Base-by-base conservation (phyloP, 345 rosid genomes). In the Rubroshorea leprosula region DNA sequence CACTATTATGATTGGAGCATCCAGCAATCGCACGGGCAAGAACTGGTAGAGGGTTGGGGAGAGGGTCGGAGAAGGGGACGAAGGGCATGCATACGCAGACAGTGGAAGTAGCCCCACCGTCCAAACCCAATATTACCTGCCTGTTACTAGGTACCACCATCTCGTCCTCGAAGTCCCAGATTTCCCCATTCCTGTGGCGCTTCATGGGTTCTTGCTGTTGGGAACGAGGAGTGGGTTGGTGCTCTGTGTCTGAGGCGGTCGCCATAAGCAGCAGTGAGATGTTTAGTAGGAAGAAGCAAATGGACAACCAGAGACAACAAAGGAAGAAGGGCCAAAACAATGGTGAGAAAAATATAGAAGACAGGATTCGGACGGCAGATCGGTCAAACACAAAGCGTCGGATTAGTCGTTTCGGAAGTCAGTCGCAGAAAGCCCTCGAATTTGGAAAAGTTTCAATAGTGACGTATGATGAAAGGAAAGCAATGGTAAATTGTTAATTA, bases 91-190 rank as follows among this genome's bases (percentile, higher is more conserved):
- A 85, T n/a, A 85, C 60, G 53, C 93, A 85, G 54, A 85, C 78
- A 10, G 93, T 85, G 20, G 93, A 85, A n/a, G 93, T 85, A 10
- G 87, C 70, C 21, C 89, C 86, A 0, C 93, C 93, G 43, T 85
- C 93, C 65, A 85, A 52, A 5, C 93, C 93, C 54, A 85, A 50
- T n/a, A 85, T 68, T 8, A 85, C 85, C 45, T 50, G 74, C 20
- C 63, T 17, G 54, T 60, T 38, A 4, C 51, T 50, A 66, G 47
- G 1, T 17, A 23, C 65, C 60, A 49, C 51, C 47, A 67, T 48
- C 57, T 79, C 75, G 43, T 63, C 75, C 68, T 85, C 89, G 46
- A 82, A 82, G 47, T 80, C 89, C 92, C 84, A 76, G 61, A 80
- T 73, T 71, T 80, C 81, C 0, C 86, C 86, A 64, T 82, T 85